A percentile compares a stretch with the other conserved stretches of the same genome.
phyloP scores from a whole-genome alignment of 495 filamentous ascomycete genomes.

The Hypoxylon subgilvum region DNA sequence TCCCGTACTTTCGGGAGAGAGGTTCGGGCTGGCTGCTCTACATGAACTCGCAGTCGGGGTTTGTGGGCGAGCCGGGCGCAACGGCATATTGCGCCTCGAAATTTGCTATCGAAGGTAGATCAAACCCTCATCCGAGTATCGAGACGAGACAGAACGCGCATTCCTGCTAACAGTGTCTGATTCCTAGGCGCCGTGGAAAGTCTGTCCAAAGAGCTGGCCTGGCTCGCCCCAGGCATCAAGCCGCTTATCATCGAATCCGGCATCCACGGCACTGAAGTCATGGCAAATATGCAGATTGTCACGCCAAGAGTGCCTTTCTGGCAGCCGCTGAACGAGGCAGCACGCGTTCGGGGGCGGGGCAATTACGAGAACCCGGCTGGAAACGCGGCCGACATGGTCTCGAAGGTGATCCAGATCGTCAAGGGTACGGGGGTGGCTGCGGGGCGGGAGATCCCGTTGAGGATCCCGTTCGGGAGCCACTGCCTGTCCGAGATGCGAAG shows the following conservation, averaged over 20 bases:
- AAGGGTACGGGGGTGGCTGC: constrained; percentile 9
- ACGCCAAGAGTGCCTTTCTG: constrained; percentile 6
- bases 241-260: constrained; percentile 14
- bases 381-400: constrained; percentile 7
- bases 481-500: constrained; percentile 8
- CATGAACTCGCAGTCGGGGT: constrained; percentile 19
- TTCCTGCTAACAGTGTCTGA: too few species aligned
- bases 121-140: too few species aligned
- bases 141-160: too few species aligned
- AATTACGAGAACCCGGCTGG: constrained; percentile 7
- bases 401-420: constrained; percentile 14
- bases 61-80: constrained; percentile 14
- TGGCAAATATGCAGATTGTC: constrained; percentile 5
- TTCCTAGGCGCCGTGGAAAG: constrained; percentile 11
- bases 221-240: constrained; percentile 22
- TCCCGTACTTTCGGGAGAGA: constrained; percentile 16
- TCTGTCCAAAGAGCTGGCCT: constrained; percentile 10
- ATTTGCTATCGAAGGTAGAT: constrained; percentile 17
- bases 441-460: constrained; percentile 5
- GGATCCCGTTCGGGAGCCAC: constrained; percentile 14
- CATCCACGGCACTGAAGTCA: constrained; percentile 10
- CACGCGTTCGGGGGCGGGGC: background rate
- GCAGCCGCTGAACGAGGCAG: constrained; percentile 10
- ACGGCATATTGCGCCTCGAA: constrained; percentile 14
- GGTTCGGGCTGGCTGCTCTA: constrained; percentile 18